phyloP scores from a whole-genome alignment of 768 basidiomycete genomes.

The Sporobolomyces phaffii region DNA sequence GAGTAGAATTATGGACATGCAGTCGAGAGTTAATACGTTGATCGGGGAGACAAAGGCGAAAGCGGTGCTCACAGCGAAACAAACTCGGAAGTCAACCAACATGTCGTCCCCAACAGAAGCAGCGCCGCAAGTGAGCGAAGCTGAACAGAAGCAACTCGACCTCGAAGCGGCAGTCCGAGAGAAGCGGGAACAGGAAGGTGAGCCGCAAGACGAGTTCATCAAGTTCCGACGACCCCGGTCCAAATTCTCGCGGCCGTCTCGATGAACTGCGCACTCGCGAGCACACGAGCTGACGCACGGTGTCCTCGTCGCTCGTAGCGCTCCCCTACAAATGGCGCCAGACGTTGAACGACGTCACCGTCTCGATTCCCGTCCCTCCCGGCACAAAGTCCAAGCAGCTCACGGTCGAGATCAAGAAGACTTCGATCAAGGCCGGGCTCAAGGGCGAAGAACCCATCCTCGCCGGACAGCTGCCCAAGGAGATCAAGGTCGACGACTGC shows the following conservation, averaged over 20 bases:
- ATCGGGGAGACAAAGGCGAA: too few species aligned
- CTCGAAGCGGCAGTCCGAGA: slow-evolving; percentile 64
- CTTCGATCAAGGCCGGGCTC: slow-evolving; percentile 71
- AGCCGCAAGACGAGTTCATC: slow-evolving; percentile 39
- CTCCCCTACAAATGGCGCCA: slow-evolving; percentile 90
- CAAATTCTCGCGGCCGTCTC: not conserved
- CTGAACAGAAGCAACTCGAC: slow-evolving; percentile 70
- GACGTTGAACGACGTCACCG: slow-evolving; percentile 76
- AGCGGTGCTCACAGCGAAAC: too few species aligned
- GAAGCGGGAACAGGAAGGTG: slow-evolving; percentile 75
- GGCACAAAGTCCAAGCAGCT: slow-evolving; percentile 79
- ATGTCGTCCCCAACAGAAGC: slow-evolving; percentile 26
- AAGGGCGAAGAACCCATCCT: slow-evolving; percentile 81
- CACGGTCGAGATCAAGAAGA: slow-evolving; percentile 67
- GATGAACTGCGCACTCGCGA: not conserved
- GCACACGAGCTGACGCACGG: not conserved
- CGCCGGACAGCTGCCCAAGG: slow-evolving; percentile 83
- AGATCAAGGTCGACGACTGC: slow-evolving; percentile 91
- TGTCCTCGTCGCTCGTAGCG: slow-evolving; percentile 19
- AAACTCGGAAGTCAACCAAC: too few species aligned
- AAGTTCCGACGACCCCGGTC: not conserved
- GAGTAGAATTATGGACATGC: too few species aligned
- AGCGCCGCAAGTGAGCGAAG: slow-evolving; percentile 64
- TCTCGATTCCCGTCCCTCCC: slow-evolving; percentile 73
- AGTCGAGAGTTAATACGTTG: too few species aligned